Evolutionary conservation across 345 rosid species (phyloP).

Genomic region (Excoecaria cochinchinensis): DNA sequence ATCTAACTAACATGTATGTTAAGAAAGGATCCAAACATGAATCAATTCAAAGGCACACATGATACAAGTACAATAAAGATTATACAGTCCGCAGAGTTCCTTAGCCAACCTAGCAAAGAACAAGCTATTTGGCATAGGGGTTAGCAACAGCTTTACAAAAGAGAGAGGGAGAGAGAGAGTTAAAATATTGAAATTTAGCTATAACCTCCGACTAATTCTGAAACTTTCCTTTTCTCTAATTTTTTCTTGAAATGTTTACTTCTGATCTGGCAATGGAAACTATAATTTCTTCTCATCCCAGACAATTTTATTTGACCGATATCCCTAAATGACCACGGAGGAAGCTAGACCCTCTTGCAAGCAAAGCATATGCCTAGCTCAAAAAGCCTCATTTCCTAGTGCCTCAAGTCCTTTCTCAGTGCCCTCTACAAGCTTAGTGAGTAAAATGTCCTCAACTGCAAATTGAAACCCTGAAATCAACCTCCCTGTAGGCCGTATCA

Average conservation of each 20-base stretch:
- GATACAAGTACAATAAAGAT: background rate
- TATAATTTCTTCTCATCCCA: background rate
- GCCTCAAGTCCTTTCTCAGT: background rate
- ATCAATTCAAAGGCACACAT: background rate
- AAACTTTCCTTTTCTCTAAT: background rate
- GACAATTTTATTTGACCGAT: background rate
- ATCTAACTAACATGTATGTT: background rate
- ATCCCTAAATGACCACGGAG: background rate
- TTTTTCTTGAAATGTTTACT: background rate
- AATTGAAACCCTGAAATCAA: background rate
- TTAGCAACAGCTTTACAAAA: background rate
- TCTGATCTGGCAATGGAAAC: background rate
- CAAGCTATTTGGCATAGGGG: background rate
- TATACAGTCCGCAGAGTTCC: background rate
- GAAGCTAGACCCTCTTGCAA: background rate
- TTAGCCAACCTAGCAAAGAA: constrained; percentile 1
- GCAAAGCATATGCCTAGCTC: background rate
- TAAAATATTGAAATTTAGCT: background rate
- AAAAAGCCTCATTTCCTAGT: background rate
- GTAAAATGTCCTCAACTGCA: background rate
- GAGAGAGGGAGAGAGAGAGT: background rate
- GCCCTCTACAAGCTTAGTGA: background rate
- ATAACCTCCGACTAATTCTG: background rate
- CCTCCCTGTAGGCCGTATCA: background rate
- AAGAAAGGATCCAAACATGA: background rate